phyloP scores from a whole-genome alignment of 2,329 filamentous ascomycete genomes.

The Sporothrix schenckii region DNA sequence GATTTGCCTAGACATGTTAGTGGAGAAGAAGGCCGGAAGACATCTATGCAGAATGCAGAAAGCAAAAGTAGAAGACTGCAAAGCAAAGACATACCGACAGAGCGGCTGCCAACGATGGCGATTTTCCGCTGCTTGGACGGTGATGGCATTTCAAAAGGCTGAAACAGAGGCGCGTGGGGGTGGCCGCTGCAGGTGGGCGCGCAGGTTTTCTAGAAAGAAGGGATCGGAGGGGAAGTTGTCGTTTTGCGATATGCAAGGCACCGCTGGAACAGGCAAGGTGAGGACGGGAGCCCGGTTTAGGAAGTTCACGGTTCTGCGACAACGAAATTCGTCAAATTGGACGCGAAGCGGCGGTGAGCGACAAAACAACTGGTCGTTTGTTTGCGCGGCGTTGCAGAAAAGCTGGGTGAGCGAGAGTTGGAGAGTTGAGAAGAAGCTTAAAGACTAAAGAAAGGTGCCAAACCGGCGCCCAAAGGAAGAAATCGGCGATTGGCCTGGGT shows the following conservation, averaged over 20 bases:
- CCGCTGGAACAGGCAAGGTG: background rate
- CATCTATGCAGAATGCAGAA: background rate
- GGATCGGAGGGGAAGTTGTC: slow-evolving; percentile 3
- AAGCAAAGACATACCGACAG: slow-evolving; percentile 57
- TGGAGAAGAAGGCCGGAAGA: background rate
- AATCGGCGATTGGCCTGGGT: slow-evolving; percentile 14
- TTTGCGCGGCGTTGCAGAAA: slow-evolving; percentile 1
- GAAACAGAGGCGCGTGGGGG: slow-evolving; percentile 30
- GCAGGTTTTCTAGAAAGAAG: background rate
- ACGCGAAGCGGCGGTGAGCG: slow-evolving; percentile 8
- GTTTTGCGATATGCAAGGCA: background rate
- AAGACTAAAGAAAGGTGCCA: background rate
- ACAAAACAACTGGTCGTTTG: background rate
- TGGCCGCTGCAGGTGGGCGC: slow-evolving; percentile 28
- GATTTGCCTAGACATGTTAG: slow-evolving; percentile 73
- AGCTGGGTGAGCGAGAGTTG: background rate
- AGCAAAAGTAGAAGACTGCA: background rate
- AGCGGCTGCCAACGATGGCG: slow-evolving; percentile 91
- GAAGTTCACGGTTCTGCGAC: slow-evolving; percentile 1
- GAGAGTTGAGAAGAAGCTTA: background rate
- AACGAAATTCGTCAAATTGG: background rate
- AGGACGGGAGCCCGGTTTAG: background rate
- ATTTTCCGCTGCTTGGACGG: slow-evolving; percentile 89
- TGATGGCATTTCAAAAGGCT: slow-evolving; percentile 41
- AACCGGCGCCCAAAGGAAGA: background rate